A percentile compares a stretch with the other conserved stretches of the same genome.
Evolutionary conservation across 2,329 filamentous ascomycete species (phyloP).

Genomic region (Penicillium verrucosum): DNA sequence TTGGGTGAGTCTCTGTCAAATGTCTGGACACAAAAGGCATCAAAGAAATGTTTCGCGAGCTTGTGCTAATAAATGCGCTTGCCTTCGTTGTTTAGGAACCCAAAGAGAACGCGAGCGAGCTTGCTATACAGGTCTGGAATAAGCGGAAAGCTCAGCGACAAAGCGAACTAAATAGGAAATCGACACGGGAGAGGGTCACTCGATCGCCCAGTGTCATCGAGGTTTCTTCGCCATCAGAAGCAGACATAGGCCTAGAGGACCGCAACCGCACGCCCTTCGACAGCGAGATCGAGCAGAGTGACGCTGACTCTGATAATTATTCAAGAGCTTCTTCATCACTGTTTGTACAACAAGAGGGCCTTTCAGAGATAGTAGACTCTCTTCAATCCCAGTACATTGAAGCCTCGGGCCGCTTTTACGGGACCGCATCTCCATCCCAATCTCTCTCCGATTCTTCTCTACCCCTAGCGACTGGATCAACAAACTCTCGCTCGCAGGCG

Average conservation of each 20-base stretch:
- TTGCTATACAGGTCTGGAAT: slow-evolving; percentile 31
- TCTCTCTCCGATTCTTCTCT: not conserved
- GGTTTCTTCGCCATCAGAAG: not conserved
- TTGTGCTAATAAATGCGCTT: slow-evolving; percentile 1
- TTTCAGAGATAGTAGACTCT: slow-evolving; percentile 2
- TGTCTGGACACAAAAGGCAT: not conserved
- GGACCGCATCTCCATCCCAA: not conserved
- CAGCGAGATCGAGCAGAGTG: not conserved
- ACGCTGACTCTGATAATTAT: not conserved
- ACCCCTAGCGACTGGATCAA: not conserved
- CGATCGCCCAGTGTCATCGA: not conserved
- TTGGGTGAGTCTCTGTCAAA: slow-evolving; percentile 33
- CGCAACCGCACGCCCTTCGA: not conserved
- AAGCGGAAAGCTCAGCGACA: slow-evolving; percentile 18
- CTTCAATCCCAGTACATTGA: not conserved
- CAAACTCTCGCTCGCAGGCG: not conserved
- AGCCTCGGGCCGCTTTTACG: not conserved
- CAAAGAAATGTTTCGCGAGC: not conserved
- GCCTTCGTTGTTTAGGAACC: slow-evolving; percentile 28
- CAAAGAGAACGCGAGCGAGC: slow-evolving; percentile 34
- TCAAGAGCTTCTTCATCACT: not conserved
- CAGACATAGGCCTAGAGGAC: not conserved
- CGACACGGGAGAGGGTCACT: not conserved
- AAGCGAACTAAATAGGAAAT: slow-evolving; percentile 2
- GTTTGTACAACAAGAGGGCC: not conserved